A percentile compares a stretch with the other conserved stretches of the same genome.
These are phyloP conservation scores for Cladophialophora chaetospira DNA, from an alignment of 2,329 filamentous ascomycete species.

Conservation along the genomic window DNA sequence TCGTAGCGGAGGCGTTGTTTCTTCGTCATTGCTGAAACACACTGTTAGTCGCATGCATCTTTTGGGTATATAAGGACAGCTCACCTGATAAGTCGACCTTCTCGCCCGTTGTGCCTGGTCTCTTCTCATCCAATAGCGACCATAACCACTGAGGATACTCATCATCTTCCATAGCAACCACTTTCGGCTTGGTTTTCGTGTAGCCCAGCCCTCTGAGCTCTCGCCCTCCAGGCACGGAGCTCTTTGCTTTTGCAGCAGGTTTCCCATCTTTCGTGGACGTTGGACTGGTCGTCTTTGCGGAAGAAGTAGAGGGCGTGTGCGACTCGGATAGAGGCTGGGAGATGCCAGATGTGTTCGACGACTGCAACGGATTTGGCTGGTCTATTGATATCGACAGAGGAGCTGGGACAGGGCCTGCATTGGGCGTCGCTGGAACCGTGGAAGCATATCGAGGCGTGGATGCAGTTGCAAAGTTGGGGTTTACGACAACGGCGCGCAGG, in stretches of 20 bases:
- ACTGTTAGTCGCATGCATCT: background rate
- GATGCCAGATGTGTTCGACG: constrained; percentile 43
- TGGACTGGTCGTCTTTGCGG: constrained; percentile 16
- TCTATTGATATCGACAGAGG: constrained; percentile 22
- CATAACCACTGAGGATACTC: constrained; percentile 54
- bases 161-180: constrained; percentile 48
- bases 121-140: constrained; percentile 44
- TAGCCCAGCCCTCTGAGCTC: constrained; percentile 48
- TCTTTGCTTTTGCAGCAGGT: constrained; percentile 37
- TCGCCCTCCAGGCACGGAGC: constrained; percentile 45
- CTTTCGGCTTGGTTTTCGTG: constrained; percentile 49
- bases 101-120: constrained; percentile 37
- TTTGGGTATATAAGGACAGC: background rate
- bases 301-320: constrained; percentile 25
- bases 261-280: constrained; percentile 36
- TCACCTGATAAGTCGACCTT: constrained; percentile 46
- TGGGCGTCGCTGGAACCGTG: constrained; percentile 25
- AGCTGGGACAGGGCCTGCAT: constrained; percentile 26
- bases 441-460: constrained; percentile 17
- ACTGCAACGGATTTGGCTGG: constrained; percentile 26
- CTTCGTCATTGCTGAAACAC: constrained; percentile 46
- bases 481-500: constrained; percentile 11
- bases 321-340: constrained; percentile 45
- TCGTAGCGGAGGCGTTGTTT: constrained; percentile 50
- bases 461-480: background rate